Evolutionary conservation across 352 stramenopile species (phyloP).

Genomic region (Thraustotheca clavata): DNA sequence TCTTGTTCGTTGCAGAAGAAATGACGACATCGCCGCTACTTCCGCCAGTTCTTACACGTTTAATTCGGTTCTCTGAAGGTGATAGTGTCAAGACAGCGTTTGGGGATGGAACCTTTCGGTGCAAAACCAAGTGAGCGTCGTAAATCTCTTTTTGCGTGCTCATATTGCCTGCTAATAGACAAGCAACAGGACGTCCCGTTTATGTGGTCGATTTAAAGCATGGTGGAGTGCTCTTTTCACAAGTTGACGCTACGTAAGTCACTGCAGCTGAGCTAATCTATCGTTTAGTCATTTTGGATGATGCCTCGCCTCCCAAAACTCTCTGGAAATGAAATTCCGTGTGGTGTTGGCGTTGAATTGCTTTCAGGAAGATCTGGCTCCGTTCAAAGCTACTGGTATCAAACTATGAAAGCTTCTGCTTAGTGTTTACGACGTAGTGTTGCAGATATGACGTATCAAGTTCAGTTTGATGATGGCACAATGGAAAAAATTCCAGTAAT

Average conservation of each 20-base stretch:
- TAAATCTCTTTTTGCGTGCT: not conserved
- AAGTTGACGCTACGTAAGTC: constrained; percentile 22
- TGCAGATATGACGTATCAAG: constrained; percentile 30
- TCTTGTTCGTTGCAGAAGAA: too few species aligned
- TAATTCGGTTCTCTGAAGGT: constrained; percentile 50
- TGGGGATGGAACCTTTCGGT: constrained; percentile 37
- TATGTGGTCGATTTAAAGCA: not conserved
- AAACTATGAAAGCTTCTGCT: constrained; percentile 24
- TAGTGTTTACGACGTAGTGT: constrained; percentile 26
- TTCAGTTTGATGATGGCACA: constrained; percentile 31
- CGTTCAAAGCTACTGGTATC: constrained; percentile 26
- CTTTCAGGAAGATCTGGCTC: not conserved
- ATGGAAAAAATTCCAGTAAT: constrained; percentile 13
- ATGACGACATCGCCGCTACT: constrained; percentile 10
- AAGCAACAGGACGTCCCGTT: not conserved
- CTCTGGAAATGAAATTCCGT: constrained; percentile 15
- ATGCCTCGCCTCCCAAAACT: constrained; percentile 15
- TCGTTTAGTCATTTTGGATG: constrained; percentile 16
- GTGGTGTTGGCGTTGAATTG: not conserved
- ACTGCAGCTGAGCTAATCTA: not conserved
- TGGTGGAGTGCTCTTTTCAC: constrained; percentile 17
- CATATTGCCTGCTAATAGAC: not conserved
- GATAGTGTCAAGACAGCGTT: constrained; percentile 64
- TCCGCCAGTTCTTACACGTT: constrained; percentile 60
- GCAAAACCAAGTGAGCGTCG: constrained; percentile 2